These are phyloP conservation scores for Cladosporium sphaerospermum DNA, from an alignment of 2,329 filamentous ascomycete species.

Conservation along the genomic window DNA sequence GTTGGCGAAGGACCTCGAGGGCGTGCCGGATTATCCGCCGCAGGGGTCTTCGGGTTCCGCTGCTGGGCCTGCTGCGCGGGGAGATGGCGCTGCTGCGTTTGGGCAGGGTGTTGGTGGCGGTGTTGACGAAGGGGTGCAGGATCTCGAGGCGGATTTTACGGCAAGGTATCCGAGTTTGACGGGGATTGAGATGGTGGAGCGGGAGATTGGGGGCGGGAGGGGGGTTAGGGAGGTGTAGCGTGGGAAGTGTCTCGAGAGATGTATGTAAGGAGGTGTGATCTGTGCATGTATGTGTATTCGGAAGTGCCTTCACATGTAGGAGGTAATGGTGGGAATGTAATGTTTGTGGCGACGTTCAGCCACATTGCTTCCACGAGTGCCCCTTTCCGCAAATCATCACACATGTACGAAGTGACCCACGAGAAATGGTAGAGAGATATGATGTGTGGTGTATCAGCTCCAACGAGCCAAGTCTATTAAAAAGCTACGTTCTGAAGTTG, in stretches of 20 bases:
- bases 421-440: too few relatives aligned
- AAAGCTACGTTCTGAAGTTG: too few relatives aligned
- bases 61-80: not conserved
- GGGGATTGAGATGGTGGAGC: constrained; percentile 80
- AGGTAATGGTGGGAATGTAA: too few relatives aligned
- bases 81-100: not conserved
- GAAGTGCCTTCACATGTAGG: too few relatives aligned
- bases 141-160: constrained; percentile 60
- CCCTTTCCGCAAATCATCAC: too few relatives aligned
- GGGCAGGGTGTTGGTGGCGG: not conserved
- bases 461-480: too few relatives aligned
- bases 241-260: not conserved
- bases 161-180: constrained; percentile 81
- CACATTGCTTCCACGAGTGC: too few relatives aligned
- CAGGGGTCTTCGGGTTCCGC: constrained; percentile 10
- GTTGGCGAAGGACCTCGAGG: constrained; percentile 32
- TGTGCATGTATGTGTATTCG: too few relatives aligned
- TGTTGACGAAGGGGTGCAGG: not conserved
- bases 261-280: not conserved
- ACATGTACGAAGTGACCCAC: too few relatives aligned
- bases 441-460: too few relatives aligned
- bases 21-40: constrained; percentile 30
- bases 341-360: too few relatives aligned
- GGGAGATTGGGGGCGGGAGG: constrained; percentile 18
- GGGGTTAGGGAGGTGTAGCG: constrained; percentile 8